phyloP scores from a whole-genome alignment of 176 grass and related monocot species.

The Luzula sylvatica region DNA sequence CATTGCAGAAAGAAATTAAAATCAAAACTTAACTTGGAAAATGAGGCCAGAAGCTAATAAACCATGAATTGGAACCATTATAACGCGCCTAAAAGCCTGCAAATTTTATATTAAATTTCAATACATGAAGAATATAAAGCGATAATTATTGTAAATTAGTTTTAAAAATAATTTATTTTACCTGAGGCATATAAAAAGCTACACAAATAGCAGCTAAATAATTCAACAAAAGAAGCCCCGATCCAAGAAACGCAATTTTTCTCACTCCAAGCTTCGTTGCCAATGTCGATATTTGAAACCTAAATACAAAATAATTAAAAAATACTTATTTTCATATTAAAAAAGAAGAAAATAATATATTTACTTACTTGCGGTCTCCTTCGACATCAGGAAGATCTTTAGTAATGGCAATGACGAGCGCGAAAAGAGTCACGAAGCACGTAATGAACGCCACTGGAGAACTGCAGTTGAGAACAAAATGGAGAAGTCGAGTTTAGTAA shows the following conservation, averaged over 20 bases:
- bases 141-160: background rate
- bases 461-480: constrained; percentile 48
- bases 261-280: constrained; percentile 98
- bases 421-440: constrained; percentile 90
- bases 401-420: constrained; percentile 99
- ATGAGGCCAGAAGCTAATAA: constrained; percentile 63
- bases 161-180: constrained; percentile 16
- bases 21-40: constrained; percentile 50
- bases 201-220: constrained; percentile 75
- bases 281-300: constrained; percentile 93
- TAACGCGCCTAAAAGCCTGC: constrained; percentile 58
- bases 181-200: constrained; percentile 83
- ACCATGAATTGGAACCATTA: constrained; percentile 82
- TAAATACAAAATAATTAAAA: constrained; percentile 2
- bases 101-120: constrained; percentile 22
- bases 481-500: background rate
- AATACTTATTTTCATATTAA: background rate
- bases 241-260: constrained; percentile 92
- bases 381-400: constrained; percentile 99
- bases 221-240: constrained; percentile 71
- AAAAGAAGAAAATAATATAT: constrained; percentile 8
- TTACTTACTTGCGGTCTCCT: constrained; percentile 92
- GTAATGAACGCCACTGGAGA: constrained; percentile 95
- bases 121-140: background rate
- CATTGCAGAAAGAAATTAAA: constrained; percentile 5